Evolutionary conservation across 805 yeast genomes (phyloP).

Genomic region (Cyberlindnera mycetangii): DNA sequence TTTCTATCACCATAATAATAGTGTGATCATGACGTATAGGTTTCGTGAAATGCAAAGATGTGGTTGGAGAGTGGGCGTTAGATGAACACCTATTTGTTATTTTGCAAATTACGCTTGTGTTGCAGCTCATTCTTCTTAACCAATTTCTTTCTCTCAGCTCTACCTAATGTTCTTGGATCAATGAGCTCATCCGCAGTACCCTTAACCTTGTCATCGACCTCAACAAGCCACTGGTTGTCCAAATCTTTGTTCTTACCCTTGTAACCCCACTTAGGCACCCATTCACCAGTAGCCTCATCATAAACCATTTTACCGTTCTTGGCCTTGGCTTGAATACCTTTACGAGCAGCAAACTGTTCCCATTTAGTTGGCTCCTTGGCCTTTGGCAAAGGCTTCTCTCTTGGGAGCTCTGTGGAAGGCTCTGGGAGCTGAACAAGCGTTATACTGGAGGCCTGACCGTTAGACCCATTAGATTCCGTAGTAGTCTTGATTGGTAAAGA

Average conservation of each 20-base stretch:
- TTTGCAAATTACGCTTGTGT: slow-evolving; percentile 74
- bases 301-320: slow-evolving; percentile 85
- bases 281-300: slow-evolving; percentile 86
- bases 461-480: slow-evolving; percentile 61
- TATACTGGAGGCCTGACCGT: slow-evolving; percentile 67
- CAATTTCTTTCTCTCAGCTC: slow-evolving; percentile 81
- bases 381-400: slow-evolving; percentile 95
- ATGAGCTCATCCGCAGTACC: slow-evolving; percentile 60
- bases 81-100: slow-evolving; percentile 19
- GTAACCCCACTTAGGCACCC: slow-evolving; percentile 99
- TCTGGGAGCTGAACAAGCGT: slow-evolving; percentile 83
- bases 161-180: slow-evolving; percentile 80
- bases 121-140: slow-evolving; percentile 82
- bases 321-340: slow-evolving; percentile 89
- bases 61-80: too few relatives aligned
- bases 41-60: not conserved
- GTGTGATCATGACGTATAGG: not conserved
- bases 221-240: slow-evolving; percentile 95
- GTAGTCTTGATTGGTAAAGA: slow-evolving; percentile 88
- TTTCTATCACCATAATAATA: too few relatives aligned
- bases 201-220: slow-evolving; percentile 74
- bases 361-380: slow-evolving; percentile 91
- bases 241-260: slow-evolving; percentile 85
- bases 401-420: slow-evolving; percentile 75
- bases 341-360: slow-evolving; percentile 94